Evolutionary conservation across 1,284 basidiomycete species (phyloP).

Genomic region (Trichosporon coremiiforme): DNA sequence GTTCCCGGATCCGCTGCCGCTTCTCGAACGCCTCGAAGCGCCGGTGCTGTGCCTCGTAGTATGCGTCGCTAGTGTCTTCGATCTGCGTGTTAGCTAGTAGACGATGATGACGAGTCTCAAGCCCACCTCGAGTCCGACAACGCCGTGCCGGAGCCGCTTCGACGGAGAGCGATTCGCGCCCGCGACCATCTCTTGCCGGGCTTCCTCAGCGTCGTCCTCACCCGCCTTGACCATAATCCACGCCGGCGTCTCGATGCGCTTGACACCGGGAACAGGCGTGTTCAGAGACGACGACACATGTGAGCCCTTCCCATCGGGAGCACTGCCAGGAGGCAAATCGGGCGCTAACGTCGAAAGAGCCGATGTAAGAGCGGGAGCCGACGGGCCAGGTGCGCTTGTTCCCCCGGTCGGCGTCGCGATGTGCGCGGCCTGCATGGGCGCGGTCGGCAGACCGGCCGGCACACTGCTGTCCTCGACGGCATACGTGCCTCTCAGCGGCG

Average conservation of each 20-base stretch:
- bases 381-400: not conserved
- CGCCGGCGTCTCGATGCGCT: constrained; percentile 47
- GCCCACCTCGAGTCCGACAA: constrained; percentile 34
- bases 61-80: constrained; percentile 76
- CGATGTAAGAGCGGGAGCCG: constrained; percentile 1
- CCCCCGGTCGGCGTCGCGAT: not conserved
- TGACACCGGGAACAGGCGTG: constrained; percentile 33
- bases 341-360: not conserved
- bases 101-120: not conserved
- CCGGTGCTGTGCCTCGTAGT: constrained; percentile 80
- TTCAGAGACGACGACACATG: not conserved
- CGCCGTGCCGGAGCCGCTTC: constrained; percentile 38
- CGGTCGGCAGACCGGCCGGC: constrained; percentile 28
- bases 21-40: constrained; percentile 86
- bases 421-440: constrained; percentile 23
- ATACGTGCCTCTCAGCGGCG: constrained; percentile 22
- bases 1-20: constrained; percentile 77
- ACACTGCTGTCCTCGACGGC: constrained; percentile 17
- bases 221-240: constrained; percentile 46
- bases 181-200: constrained; percentile 41
- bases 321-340: not conserved
- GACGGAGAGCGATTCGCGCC: constrained; percentile 32
- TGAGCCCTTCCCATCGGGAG: not conserved
- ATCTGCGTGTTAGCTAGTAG: constrained; percentile 47
- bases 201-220: constrained; percentile 53